Base-by-base conservation (phyloP, 2,329 filamentous ascomycete genomes). In the Phialocephala subalpina region DNA sequence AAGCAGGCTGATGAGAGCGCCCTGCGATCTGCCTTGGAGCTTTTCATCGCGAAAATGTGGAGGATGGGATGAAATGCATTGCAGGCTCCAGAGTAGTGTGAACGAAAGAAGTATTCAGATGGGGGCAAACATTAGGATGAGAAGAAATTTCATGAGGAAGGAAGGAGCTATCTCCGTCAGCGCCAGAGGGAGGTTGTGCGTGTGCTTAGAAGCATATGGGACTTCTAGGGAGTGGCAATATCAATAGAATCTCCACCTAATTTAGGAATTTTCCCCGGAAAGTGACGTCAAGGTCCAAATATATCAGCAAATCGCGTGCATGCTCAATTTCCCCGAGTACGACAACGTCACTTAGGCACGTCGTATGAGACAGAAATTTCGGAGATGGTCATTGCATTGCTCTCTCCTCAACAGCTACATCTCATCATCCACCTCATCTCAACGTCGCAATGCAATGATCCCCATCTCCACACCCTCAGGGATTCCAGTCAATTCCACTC, bases 401-500 rank as follows among this genome's bases (percentile, higher is more conserved):
- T 49, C 38, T 42, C 18, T 49, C 45, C 45, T 25, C 20, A 49
- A 22, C 45, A 20, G 22, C n/a, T 49, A 25, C 20, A 18, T 22
- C 45, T 49, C 7, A 49, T 49, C 45, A 22, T 25, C 45, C 20
- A 22, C 20, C 45, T 9, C 40, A 11, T 42, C 40, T 42, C 40
- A 16, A 2, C 40, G 6, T n/a, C 14, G 22, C 45, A 49, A 49
- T 49, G 45, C 45, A 49, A 25, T n/a, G 9, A 47, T 8, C 20
- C 45, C 45, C n/a, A 49, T 49, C 45, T 49, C 45, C 45, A 49
- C 45, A 49, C 45, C 45, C 7, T 42, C 45, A 49, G 45, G n/a
- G n/a, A 22, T 25, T 14, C 20, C 20, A 49, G n/a, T 27, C 8
- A 33, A 33, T 33, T 49, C 45, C 45, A 22, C 20, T 49, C 20